Conservation (phyloP, 164 flowering plant genomes). For the Liriodendron chinense region DNA sequence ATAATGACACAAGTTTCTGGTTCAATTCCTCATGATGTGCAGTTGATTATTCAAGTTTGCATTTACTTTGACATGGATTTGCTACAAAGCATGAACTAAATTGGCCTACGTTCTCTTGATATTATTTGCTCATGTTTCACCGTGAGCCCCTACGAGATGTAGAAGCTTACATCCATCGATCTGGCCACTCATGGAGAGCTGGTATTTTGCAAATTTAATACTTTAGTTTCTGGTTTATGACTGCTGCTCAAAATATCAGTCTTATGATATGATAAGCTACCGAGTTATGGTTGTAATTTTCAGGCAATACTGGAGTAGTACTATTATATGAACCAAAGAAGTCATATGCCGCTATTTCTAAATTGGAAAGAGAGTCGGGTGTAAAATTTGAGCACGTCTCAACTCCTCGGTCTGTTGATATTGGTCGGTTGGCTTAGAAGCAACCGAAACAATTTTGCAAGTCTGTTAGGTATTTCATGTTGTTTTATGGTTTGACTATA, state of each 20-base stretch:
- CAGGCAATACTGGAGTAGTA: slow-evolving; percentile 86
- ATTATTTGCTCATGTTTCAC: slow-evolving; percentile 26
- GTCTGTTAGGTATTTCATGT: slow-evolving; percentile 66
- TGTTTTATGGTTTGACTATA: background rate
- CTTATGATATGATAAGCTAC: background rate
- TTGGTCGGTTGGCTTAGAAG: slow-evolving; percentile 78
- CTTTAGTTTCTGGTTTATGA: background rate
- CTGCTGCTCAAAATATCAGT: background rate
- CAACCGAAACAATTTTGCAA: slow-evolving; percentile 57
- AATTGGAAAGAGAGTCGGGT: slow-evolving; percentile 83
- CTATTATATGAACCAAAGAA: slow-evolving; percentile 92
- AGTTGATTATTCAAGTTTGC: slow-evolving; percentile 84
- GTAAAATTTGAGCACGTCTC: slow-evolving; percentile 85
- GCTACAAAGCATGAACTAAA: background rate
- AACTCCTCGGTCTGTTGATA: slow-evolving; percentile 86
- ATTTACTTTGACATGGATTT: background rate
- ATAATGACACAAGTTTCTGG: no score
- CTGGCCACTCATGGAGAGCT: slow-evolving; percentile 97
- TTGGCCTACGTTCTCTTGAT: background rate
- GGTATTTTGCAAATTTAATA: slow-evolving; percentile 30
- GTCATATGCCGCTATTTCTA: slow-evolving; percentile 50
- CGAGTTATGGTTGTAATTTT: background rate
- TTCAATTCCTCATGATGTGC: no score
- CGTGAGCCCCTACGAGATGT: slow-evolving; percentile 99
- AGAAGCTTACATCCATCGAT: slow-evolving; percentile 94